phyloP scores from a whole-genome alignment of 129 eudicot genomes.

The carrot (Daucus carota) region DNA sequence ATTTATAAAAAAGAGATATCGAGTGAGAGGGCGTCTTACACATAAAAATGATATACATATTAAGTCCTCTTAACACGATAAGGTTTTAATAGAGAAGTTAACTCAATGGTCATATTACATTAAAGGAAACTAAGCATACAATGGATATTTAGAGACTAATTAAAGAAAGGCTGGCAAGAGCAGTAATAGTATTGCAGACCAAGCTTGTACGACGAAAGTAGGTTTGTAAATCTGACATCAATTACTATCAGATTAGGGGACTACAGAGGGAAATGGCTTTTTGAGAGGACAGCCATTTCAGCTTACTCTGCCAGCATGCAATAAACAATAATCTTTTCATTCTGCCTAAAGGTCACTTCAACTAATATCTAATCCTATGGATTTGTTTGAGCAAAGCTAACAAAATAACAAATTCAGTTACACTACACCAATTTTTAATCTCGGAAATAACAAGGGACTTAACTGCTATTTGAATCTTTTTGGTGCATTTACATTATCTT shows the following conservation, averaged over 20 bases:
- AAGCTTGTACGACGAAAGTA: neutral
- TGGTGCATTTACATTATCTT: too few relatives aligned
- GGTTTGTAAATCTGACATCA: neutral
- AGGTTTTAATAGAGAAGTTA: neutral
- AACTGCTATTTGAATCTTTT: too few relatives aligned
- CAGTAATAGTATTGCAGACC: neutral
- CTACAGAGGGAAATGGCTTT: too few relatives aligned
- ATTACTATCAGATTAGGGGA: neutral
- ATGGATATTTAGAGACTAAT: neutral
- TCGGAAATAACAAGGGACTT: too few relatives aligned
- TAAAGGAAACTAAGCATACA: neutral
- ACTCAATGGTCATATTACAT: neutral
- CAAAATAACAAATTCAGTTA: too few relatives aligned
- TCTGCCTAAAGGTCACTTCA: neutral
- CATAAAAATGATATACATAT: neutral
- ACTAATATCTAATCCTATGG: too few relatives aligned
- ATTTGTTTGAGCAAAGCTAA: too few relatives aligned
- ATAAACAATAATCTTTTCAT: neutral
- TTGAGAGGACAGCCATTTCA: too few relatives aligned
- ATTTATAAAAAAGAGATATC: too few relatives aligned
- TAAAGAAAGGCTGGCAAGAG: too few relatives aligned
- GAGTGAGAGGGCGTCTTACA: neutral
- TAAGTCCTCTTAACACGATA: neutral
- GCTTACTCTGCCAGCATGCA: too few relatives aligned
- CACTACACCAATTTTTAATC: too few relatives aligned